A percentile compares a stretch with the other conserved stretches of the same genome.
Conservation (phyloP, 345 rosid species). For the Geranium rotundifolium region DNA sequence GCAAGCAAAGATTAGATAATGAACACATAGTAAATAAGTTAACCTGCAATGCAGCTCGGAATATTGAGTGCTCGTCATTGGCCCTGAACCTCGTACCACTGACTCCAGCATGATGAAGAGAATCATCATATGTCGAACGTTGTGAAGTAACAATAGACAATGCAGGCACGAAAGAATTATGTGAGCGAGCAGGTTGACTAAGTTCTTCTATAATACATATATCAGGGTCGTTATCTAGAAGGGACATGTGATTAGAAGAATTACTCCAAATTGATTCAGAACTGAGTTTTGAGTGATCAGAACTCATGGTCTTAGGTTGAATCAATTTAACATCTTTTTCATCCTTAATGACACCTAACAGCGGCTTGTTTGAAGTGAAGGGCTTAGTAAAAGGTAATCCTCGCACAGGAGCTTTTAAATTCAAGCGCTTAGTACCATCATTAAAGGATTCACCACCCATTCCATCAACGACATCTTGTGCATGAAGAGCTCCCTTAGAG, state of each 20-base stretch:
- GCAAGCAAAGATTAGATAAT: too few species aligned
- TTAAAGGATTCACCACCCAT: constrained; percentile 12
- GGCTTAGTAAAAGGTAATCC: constrained; percentile 12
- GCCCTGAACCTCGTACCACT: constrained; percentile 30
- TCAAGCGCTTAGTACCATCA: constrained; percentile 10
- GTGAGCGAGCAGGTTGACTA: constrained; percentile 41
- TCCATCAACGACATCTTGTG: constrained; percentile 18
- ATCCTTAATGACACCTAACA: constrained; percentile 18
- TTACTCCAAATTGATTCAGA: constrained; percentile 26
- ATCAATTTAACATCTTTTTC: constrained; percentile 24
- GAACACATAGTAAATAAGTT: constrained; percentile 8
- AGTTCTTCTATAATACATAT: constrained; percentile 65
- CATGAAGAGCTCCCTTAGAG: constrained; percentile 16
- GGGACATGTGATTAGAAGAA: constrained; percentile 41
- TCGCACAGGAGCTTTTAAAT: constrained; percentile 24
- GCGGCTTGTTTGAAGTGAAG: constrained; percentile 19
- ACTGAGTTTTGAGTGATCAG: constrained; percentile 38
- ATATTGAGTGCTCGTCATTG: constrained; percentile 43
- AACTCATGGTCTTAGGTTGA: constrained; percentile 22
- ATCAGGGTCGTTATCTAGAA: constrained; percentile 60
- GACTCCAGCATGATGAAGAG: constrained; percentile 22
- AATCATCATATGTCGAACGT: constrained; percentile 16
- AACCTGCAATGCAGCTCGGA: constrained; percentile 77
- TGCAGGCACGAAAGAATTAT: constrained; percentile 20
- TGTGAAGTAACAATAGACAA: constrained; percentile 20